Percentiles rank a stretch among this genome's conserved stretches.
Conservation (phyloP, 108 stramenopile species). For the Fistulifera pelliculosa region DNA sequence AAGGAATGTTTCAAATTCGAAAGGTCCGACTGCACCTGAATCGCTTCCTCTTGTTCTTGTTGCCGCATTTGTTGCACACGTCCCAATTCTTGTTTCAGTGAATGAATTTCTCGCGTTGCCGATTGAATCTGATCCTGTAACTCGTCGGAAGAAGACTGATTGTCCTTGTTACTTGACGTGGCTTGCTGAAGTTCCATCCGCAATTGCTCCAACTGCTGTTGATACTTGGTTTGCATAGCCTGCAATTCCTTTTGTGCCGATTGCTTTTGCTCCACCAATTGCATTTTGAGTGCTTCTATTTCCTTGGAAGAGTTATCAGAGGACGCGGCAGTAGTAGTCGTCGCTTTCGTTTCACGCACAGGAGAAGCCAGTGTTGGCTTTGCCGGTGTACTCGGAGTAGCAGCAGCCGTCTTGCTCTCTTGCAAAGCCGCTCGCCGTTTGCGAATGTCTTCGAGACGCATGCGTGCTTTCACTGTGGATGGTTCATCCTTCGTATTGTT, state of each 20-base stretch:
- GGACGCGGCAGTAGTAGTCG: too few relatives aligned
- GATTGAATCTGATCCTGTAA: background rate
- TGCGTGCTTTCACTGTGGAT: too few relatives aligned
- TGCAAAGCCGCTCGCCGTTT: slow-evolving; percentile 23
- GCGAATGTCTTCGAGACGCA: slow-evolving; percentile 36
- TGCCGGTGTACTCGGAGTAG: background rate
- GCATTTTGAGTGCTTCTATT: slow-evolving; percentile 9
- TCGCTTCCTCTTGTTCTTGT: slow-evolving; percentile 3
- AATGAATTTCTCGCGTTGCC: background rate
- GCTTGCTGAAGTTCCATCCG: slow-evolving; percentile 18
- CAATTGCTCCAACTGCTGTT: slow-evolving; percentile 13
- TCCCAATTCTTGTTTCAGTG: background rate
- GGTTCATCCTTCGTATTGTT: background rate
- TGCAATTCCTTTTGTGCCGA: slow-evolving; percentile 10
- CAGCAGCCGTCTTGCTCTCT: slow-evolving; percentile 6
- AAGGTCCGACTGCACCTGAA: background rate
- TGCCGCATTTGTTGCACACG: background rate
- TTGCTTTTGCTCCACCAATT: slow-evolving; percentile 16
- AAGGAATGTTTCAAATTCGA: slow-evolving; percentile 7
- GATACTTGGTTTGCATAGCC: slow-evolving; percentile 13
- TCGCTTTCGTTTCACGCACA: too few relatives aligned
- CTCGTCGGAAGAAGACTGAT: too few relatives aligned
- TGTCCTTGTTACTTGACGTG: too few relatives aligned
- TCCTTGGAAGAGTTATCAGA: slow-evolving; percentile 6
- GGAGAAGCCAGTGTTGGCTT: background rate